phyloP scores from a whole-genome alignment of 371 early-diverging fungal species.

The Mucor plumbeus region DNA sequence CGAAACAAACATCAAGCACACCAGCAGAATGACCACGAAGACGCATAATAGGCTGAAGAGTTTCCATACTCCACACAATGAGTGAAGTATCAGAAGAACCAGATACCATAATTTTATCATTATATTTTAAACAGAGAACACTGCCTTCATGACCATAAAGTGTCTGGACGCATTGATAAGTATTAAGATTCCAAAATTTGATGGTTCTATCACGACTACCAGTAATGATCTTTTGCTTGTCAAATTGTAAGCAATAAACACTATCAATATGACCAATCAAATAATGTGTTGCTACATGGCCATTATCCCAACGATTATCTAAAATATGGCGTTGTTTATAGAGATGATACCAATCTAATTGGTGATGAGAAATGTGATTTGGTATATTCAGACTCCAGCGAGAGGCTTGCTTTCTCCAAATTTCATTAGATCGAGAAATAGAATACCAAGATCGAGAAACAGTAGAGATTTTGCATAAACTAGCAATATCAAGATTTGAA shows the following conservation, averaged over 20 bases:
- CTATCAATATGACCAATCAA: conserved; percentile 88
- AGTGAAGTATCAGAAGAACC: conserved; percentile 92
- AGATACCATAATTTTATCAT: conserved; percentile 80
- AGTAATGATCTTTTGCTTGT: conserved; percentile 79
- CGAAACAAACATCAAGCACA: conserved; percentile 83
- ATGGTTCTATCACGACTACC: conserved; percentile 95
- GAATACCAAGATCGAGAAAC: conserved; percentile 27
- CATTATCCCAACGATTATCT: conserved; percentile 43
- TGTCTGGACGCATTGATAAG: conserved; percentile 65
- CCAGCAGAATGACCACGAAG: conserved; percentile 78
- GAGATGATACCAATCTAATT: conserved; percentile 38
- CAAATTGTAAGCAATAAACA: conserved; percentile 95
- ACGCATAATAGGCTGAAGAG: conserved; percentile 46
- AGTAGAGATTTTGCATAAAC: conserved; percentile 10
- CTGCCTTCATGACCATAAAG: conserved; percentile 88
- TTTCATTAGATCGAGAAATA: conserved; percentile 18
- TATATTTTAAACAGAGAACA: conserved; percentile 90
- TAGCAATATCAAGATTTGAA: conserved; percentile 12
- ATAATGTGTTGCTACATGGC: conserved; percentile 43
- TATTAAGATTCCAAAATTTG: conserved; percentile 78
- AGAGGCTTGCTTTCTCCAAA: conserved; percentile 21
- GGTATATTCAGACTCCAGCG: neutral
- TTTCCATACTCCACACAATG: conserved; percentile 85
- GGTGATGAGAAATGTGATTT: neutral
- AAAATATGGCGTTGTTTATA: conserved; percentile 45